Percentiles rank a stretch among this genome's conserved stretches.
phyloP scores from a whole-genome alignment of 805 yeast species.

The Yarrowia deformans region DNA sequence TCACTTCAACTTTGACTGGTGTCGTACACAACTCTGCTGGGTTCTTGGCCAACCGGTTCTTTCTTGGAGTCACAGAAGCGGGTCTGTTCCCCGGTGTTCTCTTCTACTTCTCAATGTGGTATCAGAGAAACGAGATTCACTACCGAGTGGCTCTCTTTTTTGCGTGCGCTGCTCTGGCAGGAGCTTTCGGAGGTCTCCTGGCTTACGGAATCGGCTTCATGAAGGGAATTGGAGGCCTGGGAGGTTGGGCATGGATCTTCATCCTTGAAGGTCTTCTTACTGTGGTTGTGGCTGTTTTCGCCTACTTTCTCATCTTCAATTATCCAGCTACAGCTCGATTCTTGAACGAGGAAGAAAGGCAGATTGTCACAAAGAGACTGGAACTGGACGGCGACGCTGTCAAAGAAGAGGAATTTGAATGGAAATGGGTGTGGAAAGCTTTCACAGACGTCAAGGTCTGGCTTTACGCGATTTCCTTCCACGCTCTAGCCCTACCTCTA shows the following conservation, averaged over 20 bases:
- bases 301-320: slow-evolving; percentile 52
- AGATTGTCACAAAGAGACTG: slow-evolving; percentile 6
- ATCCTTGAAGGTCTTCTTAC: slow-evolving; percentile 56
- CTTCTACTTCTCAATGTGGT: slow-evolving; percentile 54
- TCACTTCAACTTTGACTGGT: slow-evolving; percentile 50
- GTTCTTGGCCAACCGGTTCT: slow-evolving; percentile 51
- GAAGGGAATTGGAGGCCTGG: slow-evolving; percentile 51
- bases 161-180: slow-evolving; percentile 52
- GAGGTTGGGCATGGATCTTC: slow-evolving; percentile 55
- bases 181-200: slow-evolving; percentile 53
- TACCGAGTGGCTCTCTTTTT: slow-evolving; percentile 53
- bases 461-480: slow-evolving; percentile 18
- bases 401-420: slow-evolving; percentile 32
- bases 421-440: slow-evolving; percentile 24
- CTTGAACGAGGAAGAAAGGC: slow-evolving; percentile 50
- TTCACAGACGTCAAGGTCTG: slow-evolving; percentile 2
- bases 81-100: slow-evolving; percentile 56
- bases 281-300: slow-evolving; percentile 49
- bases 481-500: slow-evolving; percentile 16
- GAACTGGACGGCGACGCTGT: slow-evolving; percentile 54
- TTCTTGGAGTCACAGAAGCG: slow-evolving; percentile 55
- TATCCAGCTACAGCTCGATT: slow-evolving; percentile 52
- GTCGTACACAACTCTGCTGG: slow-evolving; percentile 47
- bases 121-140: slow-evolving; percentile 53
- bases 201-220: slow-evolving; percentile 57